Conservation (phyloP, 768 basidiomycete species). For the Agaricus sinodeliciosus region DNA sequence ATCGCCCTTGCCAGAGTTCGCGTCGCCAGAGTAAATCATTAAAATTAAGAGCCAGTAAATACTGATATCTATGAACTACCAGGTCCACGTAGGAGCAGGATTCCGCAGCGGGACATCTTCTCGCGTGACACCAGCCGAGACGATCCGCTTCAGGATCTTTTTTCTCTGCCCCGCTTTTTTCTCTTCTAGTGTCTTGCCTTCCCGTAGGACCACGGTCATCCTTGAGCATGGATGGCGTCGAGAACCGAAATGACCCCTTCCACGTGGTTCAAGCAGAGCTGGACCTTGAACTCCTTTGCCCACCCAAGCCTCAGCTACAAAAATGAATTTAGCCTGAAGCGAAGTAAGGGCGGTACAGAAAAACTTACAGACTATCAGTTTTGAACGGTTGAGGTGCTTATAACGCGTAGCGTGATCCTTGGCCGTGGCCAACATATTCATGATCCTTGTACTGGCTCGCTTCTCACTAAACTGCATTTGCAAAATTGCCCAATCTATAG, state of each 20-base stretch:
- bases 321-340: not conserved
- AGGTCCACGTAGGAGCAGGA: slow-evolving; percentile 66
- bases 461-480: slow-evolving; percentile 98
- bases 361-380: slow-evolving; percentile 73
- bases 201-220: slow-evolving; percentile 69
- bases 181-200: slow-evolving; percentile 75
- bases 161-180: slow-evolving; percentile 52
- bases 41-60: slow-evolving; percentile 13
- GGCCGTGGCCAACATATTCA: slow-evolving; percentile 83
- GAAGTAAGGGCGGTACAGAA: not conserved
- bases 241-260: slow-evolving; percentile 75
- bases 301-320: slow-evolving; percentile 88
- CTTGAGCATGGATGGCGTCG: slow-evolving; percentile 71
- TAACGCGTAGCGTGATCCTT: slow-evolving; percentile 77
- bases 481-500: slow-evolving; percentile 90
- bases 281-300: slow-evolving; percentile 66
- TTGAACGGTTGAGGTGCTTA: slow-evolving; percentile 65
- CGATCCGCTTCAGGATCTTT: slow-evolving; percentile 68
- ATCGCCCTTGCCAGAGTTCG: not conserved
- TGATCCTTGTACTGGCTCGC: slow-evolving; percentile 76
- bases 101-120: slow-evolving; percentile 80
- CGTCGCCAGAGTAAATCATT: not conserved
- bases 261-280: slow-evolving; percentile 73
- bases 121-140: slow-evolving; percentile 71
- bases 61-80: slow-evolving; percentile 39